Evolutionary conservation across 441 rosid genomes (phyloP), one percentile per base, ranked within the genome.

Genomic region (Syzygium malaccense): DNA sequence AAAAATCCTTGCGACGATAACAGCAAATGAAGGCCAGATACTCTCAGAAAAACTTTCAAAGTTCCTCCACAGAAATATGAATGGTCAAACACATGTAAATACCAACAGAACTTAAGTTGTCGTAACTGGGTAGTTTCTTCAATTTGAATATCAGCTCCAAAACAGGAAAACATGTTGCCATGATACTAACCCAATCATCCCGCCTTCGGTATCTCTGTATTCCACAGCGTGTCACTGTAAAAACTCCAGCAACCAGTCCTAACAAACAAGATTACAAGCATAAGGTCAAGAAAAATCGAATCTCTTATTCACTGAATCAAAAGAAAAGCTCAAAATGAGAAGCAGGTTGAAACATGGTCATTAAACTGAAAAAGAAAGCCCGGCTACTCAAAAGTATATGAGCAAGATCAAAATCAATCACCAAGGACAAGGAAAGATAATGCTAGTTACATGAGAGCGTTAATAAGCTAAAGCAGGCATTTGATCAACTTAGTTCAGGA

Each of bases 231-330:
- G 98, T 93, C 68, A 86, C 32, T 30, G 94, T 89, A 87, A 94
- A 94, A 87, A 95, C 90, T 91, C 98, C 98, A 88, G 94, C 95
- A 86, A 95, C 95, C 89, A 95, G 92, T 85, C 98, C 99, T 96
- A 94, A 66, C 60, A 88, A 75, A 25, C 86, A 68, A 87, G 62
- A 66, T 19, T 33, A 53, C 60, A 62, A 33, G 56, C 57, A 54
- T 37, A 55, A 75, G 83, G 18, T 41, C 41, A 18, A 75, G n/a
- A 41, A 75, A 75, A 75, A 23, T 75, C 10, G 5, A 41, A 23
- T 75, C 2, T 41, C 41, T 41, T 75, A 41, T 75, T 41, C 51
- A 75, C 53, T 2, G 51, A 75, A 75, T 75, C 83, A 75, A 75
- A 75, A 75, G 83, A 75, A 75, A 75, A 75, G 13, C 49, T 75